Base-by-base conservation (phyloP, 1,284 basidiomycete species). In the Leccinum huronense region DNA sequence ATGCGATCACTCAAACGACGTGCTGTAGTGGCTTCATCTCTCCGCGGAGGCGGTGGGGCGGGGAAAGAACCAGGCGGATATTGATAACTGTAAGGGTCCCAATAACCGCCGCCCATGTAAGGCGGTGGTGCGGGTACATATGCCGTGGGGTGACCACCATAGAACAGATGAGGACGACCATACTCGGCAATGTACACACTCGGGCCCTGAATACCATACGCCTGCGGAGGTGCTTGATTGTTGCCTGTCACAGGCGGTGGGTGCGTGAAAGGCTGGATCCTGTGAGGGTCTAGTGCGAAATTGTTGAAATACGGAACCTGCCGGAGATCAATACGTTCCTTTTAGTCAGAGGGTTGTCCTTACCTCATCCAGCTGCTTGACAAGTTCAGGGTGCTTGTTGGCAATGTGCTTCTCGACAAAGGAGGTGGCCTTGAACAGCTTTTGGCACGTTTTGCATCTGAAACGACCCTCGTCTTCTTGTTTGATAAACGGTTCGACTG, bases 391-490 rank as follows among this genome's bases (percentile, higher is more conserved):
- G 74, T 97, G 94, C 76, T 95, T 95, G 76, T 93, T 93, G 8
- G 89, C 86, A 67, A 96, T 89, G 75, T 97, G 94, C 80, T 98
- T 98, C 80, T 96, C 93, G 60, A 98, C 91, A 78, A 97, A 98
- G 53, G 94, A 88, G 27, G 93, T 91, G 5, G 94, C 96, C 75
- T 95, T 95, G 87, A 98, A 98, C 16, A 98, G 82, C 80, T 98
- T 98, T 77, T 88, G 87, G 77, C 95, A 98, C 59, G 89, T 90
- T 80, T 94, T 95, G 81, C 95, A 98, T 69, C 96, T 85, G 80
- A 93, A 97, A 75, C 97, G 97, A 71, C 90, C 92, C 77, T 95
- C 92, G 67, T 96, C 95, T 78, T 98, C 96, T 76, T 95, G 91
- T 78, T 95, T 96, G 75, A 97, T 86, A 74, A 85, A 83, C 2